Conservation (phyloP, 2,329 filamentous ascomycete genomes). For the Fusarium sp. region DNA sequence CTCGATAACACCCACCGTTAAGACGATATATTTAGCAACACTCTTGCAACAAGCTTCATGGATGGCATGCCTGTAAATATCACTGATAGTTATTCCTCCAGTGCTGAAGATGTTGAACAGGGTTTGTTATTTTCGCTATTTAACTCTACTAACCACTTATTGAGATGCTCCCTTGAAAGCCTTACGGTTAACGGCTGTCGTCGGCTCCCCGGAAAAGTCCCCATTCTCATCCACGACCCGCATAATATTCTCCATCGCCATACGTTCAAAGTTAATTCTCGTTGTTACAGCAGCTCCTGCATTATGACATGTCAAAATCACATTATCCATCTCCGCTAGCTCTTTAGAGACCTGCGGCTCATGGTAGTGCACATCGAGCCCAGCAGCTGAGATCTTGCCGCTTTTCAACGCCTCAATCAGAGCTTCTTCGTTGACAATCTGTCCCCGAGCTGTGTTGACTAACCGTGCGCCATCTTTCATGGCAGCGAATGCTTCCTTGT, state of each 20-base stretch:
- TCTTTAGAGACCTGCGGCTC: conserved; percentile 60
- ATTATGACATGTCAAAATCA: conserved; percentile 53
- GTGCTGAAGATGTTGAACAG: neutral
- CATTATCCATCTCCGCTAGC: conserved; percentile 54
- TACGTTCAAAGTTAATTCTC: conserved; percentile 54
- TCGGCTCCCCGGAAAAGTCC: conserved; percentile 22
- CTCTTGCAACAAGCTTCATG: too few species aligned
- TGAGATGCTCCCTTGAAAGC: neutral
- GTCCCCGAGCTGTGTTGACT: conserved; percentile 64
- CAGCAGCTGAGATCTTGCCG: conserved; percentile 59
- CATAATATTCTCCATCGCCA: conserved; percentile 33
- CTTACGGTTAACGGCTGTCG: conserved; percentile 25
- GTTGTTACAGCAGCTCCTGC: conserved; percentile 53
- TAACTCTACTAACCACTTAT: rapidly evolving
- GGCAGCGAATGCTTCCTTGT: conserved; percentile 34
- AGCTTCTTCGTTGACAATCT: conserved; percentile 63
- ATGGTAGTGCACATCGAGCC: conserved; percentile 64
- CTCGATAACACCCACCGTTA: neutral
- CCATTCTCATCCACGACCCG: conserved; percentile 41
- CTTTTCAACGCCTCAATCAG: conserved; percentile 59
- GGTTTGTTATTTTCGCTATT: neutral
- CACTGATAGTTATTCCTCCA: rapidly evolving
- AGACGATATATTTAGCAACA: neutral
- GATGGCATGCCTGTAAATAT: neutral
- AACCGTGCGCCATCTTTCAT: conserved; percentile 62